These are phyloP conservation scores for Fusarium subglutinans DNA, from an alignment of 2,329 filamentous ascomycete genomes.

Conservation along the genomic window DNA sequence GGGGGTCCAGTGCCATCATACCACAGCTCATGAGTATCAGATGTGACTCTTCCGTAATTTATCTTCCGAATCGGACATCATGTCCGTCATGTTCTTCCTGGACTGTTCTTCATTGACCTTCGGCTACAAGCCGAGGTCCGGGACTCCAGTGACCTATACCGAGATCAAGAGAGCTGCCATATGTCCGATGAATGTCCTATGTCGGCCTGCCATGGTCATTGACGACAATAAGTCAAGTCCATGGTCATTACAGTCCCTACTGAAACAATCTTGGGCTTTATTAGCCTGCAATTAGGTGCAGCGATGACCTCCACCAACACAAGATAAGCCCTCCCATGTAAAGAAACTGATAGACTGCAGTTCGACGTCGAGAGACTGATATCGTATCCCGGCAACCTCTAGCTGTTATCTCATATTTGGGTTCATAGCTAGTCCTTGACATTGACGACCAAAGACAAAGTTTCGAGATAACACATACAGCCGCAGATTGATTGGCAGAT, in stretches of 20 bases:
- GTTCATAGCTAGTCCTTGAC: not conserved
- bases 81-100: not conserved
- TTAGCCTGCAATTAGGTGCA: not conserved
- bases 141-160: not conserved
- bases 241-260: not conserved
- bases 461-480: conserved; percentile 16
- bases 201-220: not conserved
- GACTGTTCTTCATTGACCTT: not conserved
- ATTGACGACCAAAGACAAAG: not conserved
- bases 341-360: not conserved
- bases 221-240: not conserved
- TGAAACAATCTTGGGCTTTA: not conserved
- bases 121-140: conserved; percentile 27
- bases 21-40: conserved; percentile 1
- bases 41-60: not conserved
- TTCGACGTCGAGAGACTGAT: not conserved
- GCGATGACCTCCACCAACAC: not conserved
- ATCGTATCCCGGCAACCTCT: not conserved
- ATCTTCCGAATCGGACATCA: conserved; percentile 14
- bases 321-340: not conserved
- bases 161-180: conserved; percentile 11
- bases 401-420: not conserved
- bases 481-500: conserved; percentile 13
- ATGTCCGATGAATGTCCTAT: conserved; percentile 12
- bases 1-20: not conserved